A percentile compares a stretch with the other conserved stretches of the same genome.
phyloP scores from a whole-genome alignment of 352 stramenopile genomes.

The Pythium vanterpoolii region DNA sequence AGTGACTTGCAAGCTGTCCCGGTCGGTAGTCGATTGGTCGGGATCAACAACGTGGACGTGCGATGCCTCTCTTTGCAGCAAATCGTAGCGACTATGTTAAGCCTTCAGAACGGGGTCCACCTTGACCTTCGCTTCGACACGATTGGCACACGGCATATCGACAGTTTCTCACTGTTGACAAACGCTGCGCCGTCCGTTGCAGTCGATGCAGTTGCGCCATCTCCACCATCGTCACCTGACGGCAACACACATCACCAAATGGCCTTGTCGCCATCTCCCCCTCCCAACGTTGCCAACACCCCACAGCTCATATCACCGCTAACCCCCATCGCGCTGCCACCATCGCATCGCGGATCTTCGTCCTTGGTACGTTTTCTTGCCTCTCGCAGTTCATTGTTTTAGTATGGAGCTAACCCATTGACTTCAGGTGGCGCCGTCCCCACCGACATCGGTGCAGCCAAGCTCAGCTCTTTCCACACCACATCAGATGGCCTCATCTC shows the following conservation, averaged over 20 bases:
- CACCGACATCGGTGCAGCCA: background rate
- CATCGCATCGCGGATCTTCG: constrained; percentile 2
- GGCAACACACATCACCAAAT: background rate
- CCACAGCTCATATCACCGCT: background rate
- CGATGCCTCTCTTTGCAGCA: constrained; percentile 33
- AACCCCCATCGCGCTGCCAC: background rate
- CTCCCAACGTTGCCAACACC: background rate
- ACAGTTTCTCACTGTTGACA: constrained; percentile 3
- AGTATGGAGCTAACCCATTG: background rate
- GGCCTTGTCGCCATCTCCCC: constrained; percentile 10
- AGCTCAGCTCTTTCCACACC: background rate
- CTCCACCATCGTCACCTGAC: background rate
- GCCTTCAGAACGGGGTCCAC: constrained; percentile 24
- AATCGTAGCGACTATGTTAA: constrained; percentile 31
- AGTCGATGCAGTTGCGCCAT: background rate
- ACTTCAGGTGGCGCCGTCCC: background rate
- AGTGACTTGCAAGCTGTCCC: constrained; percentile 25
- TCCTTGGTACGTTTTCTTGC: background rate
- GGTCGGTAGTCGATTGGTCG: constrained; percentile 42
- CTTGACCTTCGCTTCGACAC: constrained; percentile 40
- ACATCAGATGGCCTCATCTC: background rate
- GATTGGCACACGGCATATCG: background rate
- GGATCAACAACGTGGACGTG: constrained; percentile 44
- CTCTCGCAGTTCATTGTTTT: background rate
- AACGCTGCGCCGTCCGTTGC: background rate